Conservation (phyloP, 179 eudicot genomes). For the Silene vulgaris region DNA sequence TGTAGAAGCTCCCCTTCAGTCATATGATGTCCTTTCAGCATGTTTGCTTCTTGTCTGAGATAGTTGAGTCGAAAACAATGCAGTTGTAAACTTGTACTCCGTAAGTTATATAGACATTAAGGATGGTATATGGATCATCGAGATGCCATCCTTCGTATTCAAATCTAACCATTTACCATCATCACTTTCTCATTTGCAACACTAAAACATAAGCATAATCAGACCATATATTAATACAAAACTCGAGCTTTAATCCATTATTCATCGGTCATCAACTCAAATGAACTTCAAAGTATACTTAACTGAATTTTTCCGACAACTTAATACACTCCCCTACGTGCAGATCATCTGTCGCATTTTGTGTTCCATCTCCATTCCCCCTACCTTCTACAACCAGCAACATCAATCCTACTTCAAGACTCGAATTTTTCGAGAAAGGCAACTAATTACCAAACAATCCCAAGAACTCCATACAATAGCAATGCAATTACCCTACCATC, state of each 20-base stretch:
- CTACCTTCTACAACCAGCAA: neutral
- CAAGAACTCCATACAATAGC: neutral
- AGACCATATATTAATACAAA: neutral
- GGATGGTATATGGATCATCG: conserved; percentile 12
- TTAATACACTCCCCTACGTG: too few relatives aligned
- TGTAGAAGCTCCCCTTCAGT: neutral
- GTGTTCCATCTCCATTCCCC: neutral
- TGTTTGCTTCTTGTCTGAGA: conserved; percentile 8
- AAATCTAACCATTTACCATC: neutral
- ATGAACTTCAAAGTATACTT: neutral
- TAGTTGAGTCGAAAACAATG: conserved; percentile 6
- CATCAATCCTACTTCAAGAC: neutral
- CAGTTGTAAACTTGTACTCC: neutral
- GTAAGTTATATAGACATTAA: neutral
- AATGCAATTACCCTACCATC: neutral
- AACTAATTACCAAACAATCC: neutral
- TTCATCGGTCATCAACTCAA: neutral
- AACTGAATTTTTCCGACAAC: neutral
- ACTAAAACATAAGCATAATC: too few relatives aligned
- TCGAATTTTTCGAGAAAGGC: neutral
- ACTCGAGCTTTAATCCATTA: neutral
- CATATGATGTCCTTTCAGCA: neutral
- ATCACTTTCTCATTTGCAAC: too few relatives aligned
- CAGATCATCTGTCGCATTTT: too few relatives aligned
- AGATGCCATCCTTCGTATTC: neutral